phyloP scores from a whole-genome alignment of 1,139 yeast species.

The Yamadazyma blattariae region DNA sequence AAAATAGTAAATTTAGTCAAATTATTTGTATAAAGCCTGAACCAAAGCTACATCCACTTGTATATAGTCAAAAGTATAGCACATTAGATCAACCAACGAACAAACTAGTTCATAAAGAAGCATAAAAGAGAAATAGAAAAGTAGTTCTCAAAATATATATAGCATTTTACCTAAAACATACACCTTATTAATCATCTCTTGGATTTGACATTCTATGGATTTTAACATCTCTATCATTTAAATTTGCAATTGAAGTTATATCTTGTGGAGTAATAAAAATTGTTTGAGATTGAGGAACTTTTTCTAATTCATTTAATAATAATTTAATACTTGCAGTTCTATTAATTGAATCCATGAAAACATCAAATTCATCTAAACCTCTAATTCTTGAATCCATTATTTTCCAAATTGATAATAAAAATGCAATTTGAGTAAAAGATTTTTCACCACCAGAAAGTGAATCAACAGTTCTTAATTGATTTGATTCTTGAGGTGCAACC shows the following conservation, averaged over 20 bases:
- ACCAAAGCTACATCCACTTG: no score
- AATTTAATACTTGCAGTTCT: slow-evolving; percentile 76
- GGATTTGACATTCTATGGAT: slow-evolving; percentile 73
- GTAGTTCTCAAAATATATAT: no score
- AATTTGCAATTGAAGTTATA: slow-evolving; percentile 71
- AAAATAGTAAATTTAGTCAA: slow-evolving; percentile 5
- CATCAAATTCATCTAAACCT: slow-evolving; percentile 96
- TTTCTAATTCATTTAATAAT: slow-evolving; percentile 65
- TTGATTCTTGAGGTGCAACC: slow-evolving; percentile 60
- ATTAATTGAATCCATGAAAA: slow-evolving; percentile 94
- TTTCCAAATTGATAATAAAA: slow-evolving; percentile 87
- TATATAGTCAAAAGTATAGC: no score
- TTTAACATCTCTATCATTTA: slow-evolving; percentile 58
- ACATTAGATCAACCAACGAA: no score
- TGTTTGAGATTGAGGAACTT: slow-evolving; percentile 70
- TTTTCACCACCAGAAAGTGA: slow-evolving; percentile 97
- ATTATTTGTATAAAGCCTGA: no score
- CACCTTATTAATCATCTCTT: slow-evolving; percentile 24
- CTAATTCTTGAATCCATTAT: slow-evolving; percentile 84
- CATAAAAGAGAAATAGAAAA: no score
- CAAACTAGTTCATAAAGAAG: no score
- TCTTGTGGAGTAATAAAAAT: slow-evolving; percentile 95
- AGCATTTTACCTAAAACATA: no score
- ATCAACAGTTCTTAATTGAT: slow-evolving; percentile 65
- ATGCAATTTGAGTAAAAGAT: slow-evolving; percentile 87